Evolutionary conservation across 805 yeast genomes (phyloP).

Genomic region (Zygotorulaspora chibaensis): DNA sequence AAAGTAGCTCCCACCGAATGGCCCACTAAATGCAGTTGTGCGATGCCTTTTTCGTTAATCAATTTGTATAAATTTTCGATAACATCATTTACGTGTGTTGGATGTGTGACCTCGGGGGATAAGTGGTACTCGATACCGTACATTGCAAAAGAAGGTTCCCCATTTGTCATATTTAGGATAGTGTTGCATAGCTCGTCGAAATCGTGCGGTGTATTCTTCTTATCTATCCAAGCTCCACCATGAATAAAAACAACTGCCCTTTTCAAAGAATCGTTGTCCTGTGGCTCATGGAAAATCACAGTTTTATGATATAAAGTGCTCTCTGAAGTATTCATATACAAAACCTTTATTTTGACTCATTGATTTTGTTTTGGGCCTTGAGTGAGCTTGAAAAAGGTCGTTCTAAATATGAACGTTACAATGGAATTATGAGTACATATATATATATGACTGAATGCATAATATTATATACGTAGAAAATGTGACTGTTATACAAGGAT

Average conservation of each 20-base stretch:
- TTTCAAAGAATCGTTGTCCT: neutral
- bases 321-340: conserved; percentile 1
- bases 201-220: conserved; percentile 55
- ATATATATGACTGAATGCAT: conserved; percentile 3
- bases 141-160: conserved; percentile 6
- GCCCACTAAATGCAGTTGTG: conserved; percentile 46
- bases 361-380: neutral
- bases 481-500: conserved; percentile 1
- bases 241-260: conserved; percentile 56
- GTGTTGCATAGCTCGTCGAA: conserved; percentile 35
- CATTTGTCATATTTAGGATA: conserved; percentile 17
- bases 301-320: conserved; percentile 11
- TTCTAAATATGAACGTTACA: neutral
- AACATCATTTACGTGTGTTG: conserved; percentile 57
- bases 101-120: conserved; percentile 59
- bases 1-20: conserved; percentile 82
- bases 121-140: conserved; percentile 58
- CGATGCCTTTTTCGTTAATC: conserved; percentile 22
- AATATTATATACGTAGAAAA: neutral
- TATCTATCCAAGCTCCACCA: conserved; percentile 90
- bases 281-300: conserved; percentile 11
- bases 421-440: conserved; percentile 1
- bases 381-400: neutral
- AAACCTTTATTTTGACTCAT: neutral
- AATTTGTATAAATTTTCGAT: conserved; percentile 38